Evolutionary conservation across 2,329 filamentous ascomycete genomes (phyloP), one percentile per base, ranked within the genome.

Genomic region (Cordyceps farinosa): DNA sequence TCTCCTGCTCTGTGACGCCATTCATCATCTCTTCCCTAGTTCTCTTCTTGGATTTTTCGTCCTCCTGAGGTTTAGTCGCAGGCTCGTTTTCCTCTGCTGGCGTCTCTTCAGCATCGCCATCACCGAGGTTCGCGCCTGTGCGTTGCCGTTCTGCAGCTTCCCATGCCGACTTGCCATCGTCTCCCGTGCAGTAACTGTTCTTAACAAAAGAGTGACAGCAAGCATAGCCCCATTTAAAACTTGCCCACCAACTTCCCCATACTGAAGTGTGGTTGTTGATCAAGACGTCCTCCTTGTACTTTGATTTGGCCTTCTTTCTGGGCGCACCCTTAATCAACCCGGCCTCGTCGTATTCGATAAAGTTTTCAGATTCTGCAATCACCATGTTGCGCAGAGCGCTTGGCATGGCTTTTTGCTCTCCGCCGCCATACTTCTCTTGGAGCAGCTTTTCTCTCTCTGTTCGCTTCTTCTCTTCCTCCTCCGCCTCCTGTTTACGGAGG

Each of bases 211-310:
- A 97, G 74, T 96, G 92, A 79, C 95, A 99, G 76, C 95, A 99
- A 29, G 90, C 85, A 76, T 97, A 99, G 1, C 95, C 95, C 95
- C 95, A 99, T 76, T 89, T 85, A 78, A 97, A 98, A 72, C 91
- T 88, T 60, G 87, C 86, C 95, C 95, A 99, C 95, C 95, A 99
- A 71, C 92, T 97, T 55, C 95, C 95, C 91, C 92, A 99, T 3
- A 97, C 89, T 0, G 90, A 89, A 3, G 87, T 92, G 77, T 99
- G 95, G 72, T 99, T 99, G 79, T 96, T 94, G 74, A 90, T 84
- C 61, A 90, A 79, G 0, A 97, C 82, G 70, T 99, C 92, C 72
- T 99, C 95, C 5, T 88, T 78, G 72, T 99, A 99, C 74, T 97
- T 98, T 47, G 92, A 96, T 74, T 90, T 94, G 57, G 89, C 90